Percentiles rank a stretch among this genome's conserved stretches.
These are phyloP conservation scores for Dichotomopilus funicola DNA, from an alignment of 2,329 filamentous ascomycete species.

Conservation along the genomic window DNA sequence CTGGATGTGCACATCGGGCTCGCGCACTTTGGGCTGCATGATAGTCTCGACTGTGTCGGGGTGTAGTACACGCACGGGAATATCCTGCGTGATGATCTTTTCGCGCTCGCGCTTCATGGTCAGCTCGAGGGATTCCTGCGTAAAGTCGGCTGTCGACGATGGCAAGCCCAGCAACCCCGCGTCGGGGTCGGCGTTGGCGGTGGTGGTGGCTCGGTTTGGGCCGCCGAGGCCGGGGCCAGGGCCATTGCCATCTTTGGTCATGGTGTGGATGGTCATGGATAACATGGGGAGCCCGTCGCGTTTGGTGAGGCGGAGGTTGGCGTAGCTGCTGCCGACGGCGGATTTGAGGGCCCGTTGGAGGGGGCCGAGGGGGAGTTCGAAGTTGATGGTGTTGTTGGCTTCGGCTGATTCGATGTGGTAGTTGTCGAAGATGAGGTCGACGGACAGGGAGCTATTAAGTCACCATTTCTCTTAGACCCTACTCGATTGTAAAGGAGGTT, in stretches of 20 bases:
- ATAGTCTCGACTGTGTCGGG: conserved; percentile 82
- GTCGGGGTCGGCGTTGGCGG: conserved; percentile 26
- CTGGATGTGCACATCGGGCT: conserved; percentile 90
- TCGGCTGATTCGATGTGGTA: conserved; percentile 84
- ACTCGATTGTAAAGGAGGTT: background rate
- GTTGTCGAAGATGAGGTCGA: conserved; percentile 80
- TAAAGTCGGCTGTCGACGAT: conserved; percentile 26
- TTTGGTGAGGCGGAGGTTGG: conserved; percentile 84
- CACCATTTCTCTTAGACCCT: conserved; percentile 20
- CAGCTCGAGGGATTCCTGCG: conserved; percentile 46
- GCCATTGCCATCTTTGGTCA: conserved; percentile 45
- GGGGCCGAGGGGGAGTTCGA: conserved; percentile 84
- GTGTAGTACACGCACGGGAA: conserved; percentile 86
- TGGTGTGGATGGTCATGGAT: conserved; percentile 81
- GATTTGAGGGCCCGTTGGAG: conserved; percentile 90
- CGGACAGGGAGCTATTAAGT: conserved; percentile 46
- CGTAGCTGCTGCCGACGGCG: conserved; percentile 71
- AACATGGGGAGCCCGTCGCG: conserved; percentile 82
- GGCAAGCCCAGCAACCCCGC: background rate
- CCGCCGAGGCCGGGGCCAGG: conserved; percentile 31
- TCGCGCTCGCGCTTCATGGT: conserved; percentile 66
- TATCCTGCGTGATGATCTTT: conserved; percentile 89
- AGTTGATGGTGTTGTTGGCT: conserved; percentile 81
- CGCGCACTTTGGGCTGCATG: conserved; percentile 83
- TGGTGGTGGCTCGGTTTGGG: conserved; percentile 28